phyloP scores from a whole-genome alignment of 768 basidiomycete genomes.

The Calvatia gigantea region DNA sequence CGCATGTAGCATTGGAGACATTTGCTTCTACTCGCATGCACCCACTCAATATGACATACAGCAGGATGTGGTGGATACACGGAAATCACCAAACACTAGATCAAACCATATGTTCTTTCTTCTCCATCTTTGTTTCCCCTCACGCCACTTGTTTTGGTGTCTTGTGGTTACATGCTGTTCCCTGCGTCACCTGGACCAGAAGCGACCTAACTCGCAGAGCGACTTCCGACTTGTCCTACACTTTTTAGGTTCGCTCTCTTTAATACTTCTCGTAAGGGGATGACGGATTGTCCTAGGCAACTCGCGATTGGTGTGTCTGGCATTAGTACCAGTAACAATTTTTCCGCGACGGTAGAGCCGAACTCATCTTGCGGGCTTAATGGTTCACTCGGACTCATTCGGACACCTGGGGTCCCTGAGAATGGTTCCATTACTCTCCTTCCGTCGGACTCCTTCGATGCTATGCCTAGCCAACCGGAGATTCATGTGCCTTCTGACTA shows the following conservation, averaged over 20 bases:
- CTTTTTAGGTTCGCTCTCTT: background rate
- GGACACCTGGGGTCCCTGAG: background rate
- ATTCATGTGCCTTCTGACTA: background rate
- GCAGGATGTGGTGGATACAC: background rate
- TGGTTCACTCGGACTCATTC: no score
- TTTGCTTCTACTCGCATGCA: conserved; percentile 6
- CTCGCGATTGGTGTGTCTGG: no score
- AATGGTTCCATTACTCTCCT: background rate
- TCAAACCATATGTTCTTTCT: conserved; percentile 2
- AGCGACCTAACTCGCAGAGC: background rate
- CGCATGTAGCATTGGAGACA: background rate
- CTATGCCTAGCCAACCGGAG: conserved; percentile 8
- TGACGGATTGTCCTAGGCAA: no score
- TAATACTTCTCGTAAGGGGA: no score
- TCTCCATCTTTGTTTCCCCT: background rate
- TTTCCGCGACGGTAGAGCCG: no score
- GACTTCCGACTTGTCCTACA: background rate
- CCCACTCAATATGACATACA: background rate
- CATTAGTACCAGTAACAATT: no score
- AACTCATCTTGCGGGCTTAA: background rate
- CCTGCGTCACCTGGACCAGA: conserved; percentile 1
- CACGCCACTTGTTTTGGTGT: background rate
- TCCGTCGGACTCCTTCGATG: background rate
- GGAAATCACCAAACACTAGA: background rate
- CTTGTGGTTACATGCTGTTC: background rate